Evolutionary conservation across 345 rosid genomes (phyloP), one percentile per base, ranked within the genome.

Genomic region (Aethionema arabicum): DNA sequence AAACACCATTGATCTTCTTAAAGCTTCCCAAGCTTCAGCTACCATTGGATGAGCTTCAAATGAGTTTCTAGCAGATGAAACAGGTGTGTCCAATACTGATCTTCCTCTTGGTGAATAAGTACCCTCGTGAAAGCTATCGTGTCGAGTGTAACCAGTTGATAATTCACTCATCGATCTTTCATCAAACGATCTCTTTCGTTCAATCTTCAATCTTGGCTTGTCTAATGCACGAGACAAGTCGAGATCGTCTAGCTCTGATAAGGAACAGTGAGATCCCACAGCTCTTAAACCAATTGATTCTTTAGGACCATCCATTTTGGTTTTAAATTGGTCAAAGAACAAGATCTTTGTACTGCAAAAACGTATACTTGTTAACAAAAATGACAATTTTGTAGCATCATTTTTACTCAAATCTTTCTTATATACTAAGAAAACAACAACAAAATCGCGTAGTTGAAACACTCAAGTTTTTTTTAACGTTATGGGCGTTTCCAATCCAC

Each of bases 1-100:
- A 75, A 74, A 67, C 50, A 91, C 96, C 67, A 86, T 70, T 4
- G 96, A 85, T 48, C 79, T 72, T 12, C 98, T 71, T 2, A 91
- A 75, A 52, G 96, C 81, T 40, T 91, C 95, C 98, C 96, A 91
- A 8, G 98, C 98, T 11, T 91, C 98, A 44, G 92, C 96, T 63
- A 91, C 87, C 93, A 92, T 89, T 0, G 95, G 95, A 56, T 91
- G 98, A 11, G 98, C 96, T 38, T 88, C 98, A 56, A 88, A 91
- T 9, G 95, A 88, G 86, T 86, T 88, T 56, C 96, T 84, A 57
- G 96, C 35, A 0, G 89, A 91, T 4, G 98, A 91, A 10, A 74
- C 83, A 3, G 98, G 98, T 2, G 96, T 86, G 68, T 88, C 79
- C 30, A 83, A 76, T 48, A 89, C 96, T 0, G 91, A 85, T 76